Evolutionary conservation across 1,284 basidiomycete genomes (phyloP), one percentile per base, ranked within the genome.

Genomic region (Trametes sp.): DNA sequence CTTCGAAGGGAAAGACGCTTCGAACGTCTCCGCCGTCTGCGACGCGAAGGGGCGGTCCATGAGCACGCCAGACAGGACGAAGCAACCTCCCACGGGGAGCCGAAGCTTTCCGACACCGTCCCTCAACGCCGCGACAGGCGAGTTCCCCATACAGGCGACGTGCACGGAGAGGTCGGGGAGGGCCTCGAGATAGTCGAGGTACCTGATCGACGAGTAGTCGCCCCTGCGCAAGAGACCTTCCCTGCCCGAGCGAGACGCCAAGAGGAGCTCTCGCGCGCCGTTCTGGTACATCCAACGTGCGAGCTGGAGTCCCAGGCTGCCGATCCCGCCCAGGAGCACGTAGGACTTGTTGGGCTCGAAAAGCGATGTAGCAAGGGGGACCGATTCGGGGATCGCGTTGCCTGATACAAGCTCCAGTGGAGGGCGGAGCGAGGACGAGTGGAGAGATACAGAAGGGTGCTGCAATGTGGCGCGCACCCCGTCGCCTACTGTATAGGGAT

Each of bases 271-370:
- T 5, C 75, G 71, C 14, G 79, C 80, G 26, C 80, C 80, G 29
- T 75, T 68, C 79, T 77, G 59, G 64, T 79, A 80, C 77, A 81
- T 76, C 71, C 72, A 79, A 23, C 76, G 45, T 3, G 80, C 75
- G 31, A 78, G 67, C 28, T 73, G 72, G 16, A 74, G 60, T 1
- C 80, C 80, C 4, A 72, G 49, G 49, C 63, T 68, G 8, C 70
- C 66, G 19, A 71, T 63, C 2, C 71, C 71, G 7, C 70, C 71
- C 10, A 72, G 29, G 13, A 72, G 54, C 4, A 72, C 44, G 54
- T 72, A 72, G 10, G 66, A 44, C 48, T 68, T 67, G 24, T 60
- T 23, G 1, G 64, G 36, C 28, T 62, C 50, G 56, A 65, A 62
- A 6, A 64, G 9, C 8, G 31, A 46, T 10, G 41, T 23, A 6